Evolutionary conservation across 2,329 filamentous ascomycete genomes (phyloP).

Genomic region (Dactylonectria estremocensis): DNA sequence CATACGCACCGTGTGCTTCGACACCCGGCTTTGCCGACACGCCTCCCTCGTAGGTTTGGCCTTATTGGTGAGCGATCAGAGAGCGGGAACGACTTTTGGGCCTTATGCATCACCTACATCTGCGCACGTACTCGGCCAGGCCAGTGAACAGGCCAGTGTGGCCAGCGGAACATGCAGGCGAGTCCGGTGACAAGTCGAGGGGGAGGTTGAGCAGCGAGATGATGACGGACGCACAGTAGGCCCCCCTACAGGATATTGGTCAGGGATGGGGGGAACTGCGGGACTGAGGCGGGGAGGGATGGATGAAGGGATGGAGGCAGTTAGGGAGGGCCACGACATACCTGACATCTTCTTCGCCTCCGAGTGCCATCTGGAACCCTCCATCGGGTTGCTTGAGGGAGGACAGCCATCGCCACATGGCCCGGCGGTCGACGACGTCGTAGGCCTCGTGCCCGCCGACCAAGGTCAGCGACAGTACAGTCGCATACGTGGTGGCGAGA

Average conservation of each 20-base stretch:
- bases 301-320: background rate
- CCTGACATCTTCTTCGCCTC: constrained; percentile 94
- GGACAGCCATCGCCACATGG: constrained; percentile 94
- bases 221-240: constrained; percentile 91
- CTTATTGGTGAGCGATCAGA: constrained; percentile 59
- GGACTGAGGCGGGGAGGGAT: constrained; percentile 25
- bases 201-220: constrained; percentile 89
- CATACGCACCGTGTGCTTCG: constrained; percentile 97
- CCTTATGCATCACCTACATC: constrained; percentile 72
- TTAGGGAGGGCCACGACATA: constrained; percentile 57
- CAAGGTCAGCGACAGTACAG: constrained; percentile 82
- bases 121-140: constrained; percentile 84
- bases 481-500: constrained; percentile 90
- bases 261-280: constrained; percentile 35
- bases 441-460: constrained; percentile 84
- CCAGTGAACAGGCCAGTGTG: constrained; percentile 77
- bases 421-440: constrained; percentile 82
- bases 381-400: constrained; percentile 88
- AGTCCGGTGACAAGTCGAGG: constrained; percentile 80
- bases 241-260: constrained; percentile 72
- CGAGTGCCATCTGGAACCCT: constrained; percentile 89
- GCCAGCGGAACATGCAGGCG: constrained; percentile 76
- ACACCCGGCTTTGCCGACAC: constrained; percentile 88
- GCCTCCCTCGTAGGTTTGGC: constrained; percentile 95
- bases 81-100: constrained; percentile 29